Evolutionary conservation across 139 green algal genomes (phyloP).

Genomic region (Mesotaenium endlicherianum): DNA sequence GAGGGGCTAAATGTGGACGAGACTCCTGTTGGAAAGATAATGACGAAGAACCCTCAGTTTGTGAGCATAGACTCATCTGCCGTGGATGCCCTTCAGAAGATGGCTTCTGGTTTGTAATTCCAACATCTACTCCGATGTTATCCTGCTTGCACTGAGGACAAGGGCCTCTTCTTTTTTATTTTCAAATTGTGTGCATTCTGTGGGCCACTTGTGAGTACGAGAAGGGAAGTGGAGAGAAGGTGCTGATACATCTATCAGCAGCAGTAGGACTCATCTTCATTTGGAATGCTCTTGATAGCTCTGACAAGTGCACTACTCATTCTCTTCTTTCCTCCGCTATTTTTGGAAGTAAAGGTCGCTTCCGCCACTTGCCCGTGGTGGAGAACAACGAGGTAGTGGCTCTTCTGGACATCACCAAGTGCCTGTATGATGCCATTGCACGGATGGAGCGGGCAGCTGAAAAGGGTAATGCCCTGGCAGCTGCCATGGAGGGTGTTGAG

Average conservation of each 20-base stretch:
- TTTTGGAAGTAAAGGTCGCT: constrained; percentile 36
- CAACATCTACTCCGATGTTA: too few species aligned
- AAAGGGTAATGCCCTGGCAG: constrained; percentile 40
- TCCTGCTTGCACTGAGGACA: too few species aligned
- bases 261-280: too few species aligned
- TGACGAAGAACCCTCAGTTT: constrained; percentile 45
- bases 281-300: too few species aligned
- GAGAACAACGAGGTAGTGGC: constrained; percentile 46
- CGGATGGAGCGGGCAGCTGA: constrained; percentile 49
- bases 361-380: constrained; percentile 53
- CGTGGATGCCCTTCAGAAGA: constrained; percentile 50
- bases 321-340: neutral
- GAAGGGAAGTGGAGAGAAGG: too few species aligned
- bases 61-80: constrained; percentile 35
- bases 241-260: too few species aligned
- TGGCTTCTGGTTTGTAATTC: too few species aligned
- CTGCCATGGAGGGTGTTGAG: constrained; percentile 37
- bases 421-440: constrained; percentile 52
- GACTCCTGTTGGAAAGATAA: constrained; percentile 35
- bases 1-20: constrained; percentile 30
- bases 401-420: constrained; percentile 53
- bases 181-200: too few species aligned
- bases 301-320: too few species aligned
- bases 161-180: too few species aligned
- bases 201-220: too few species aligned